A percentile compares a stretch with the other conserved stretches of the same genome.
Conservation (phyloP, 306 rosid genomes). For the Acacia melanoxylon region DNA sequence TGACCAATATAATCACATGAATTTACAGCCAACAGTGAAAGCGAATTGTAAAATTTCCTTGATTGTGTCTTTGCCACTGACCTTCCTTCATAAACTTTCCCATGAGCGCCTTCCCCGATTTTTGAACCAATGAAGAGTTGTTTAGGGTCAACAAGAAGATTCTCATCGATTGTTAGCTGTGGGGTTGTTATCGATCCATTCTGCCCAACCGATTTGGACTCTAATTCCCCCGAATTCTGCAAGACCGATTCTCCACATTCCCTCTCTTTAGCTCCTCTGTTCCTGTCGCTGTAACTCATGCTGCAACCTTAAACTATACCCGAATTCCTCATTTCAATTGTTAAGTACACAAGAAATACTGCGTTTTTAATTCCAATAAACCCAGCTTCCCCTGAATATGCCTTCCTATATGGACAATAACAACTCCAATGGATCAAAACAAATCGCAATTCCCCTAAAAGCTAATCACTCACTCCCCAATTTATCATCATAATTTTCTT, state of each 20-base stretch:
- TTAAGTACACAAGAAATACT: conserved; percentile 22
- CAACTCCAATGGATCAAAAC: conserved; percentile 27
- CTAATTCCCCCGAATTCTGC: conserved; percentile 38
- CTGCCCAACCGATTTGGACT: conserved; percentile 36
- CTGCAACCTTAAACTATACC: conserved; percentile 63
- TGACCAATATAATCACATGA: background rate
- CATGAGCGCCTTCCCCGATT: conserved; percentile 98
- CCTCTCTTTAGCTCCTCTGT: conserved; percentile 47
- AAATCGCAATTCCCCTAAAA: conserved; percentile 31
- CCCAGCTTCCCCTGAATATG: conserved; percentile 31
- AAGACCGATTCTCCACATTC: conserved; percentile 31
- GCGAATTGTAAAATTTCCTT: conserved; percentile 11
- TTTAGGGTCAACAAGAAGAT: conserved; percentile 86
- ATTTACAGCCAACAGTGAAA: conserved; percentile 1
- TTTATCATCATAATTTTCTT: conserved; percentile 31
- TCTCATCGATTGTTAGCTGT: conserved; percentile 73
- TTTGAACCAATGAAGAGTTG: conserved; percentile 78
- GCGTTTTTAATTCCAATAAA: conserved; percentile 30
- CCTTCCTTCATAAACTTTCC: conserved; percentile 98
- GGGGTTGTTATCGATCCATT: conserved; percentile 55
- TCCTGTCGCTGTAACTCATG: conserved; percentile 68
- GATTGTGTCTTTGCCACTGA: conserved; percentile 44
- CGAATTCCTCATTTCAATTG: conserved; percentile 48
- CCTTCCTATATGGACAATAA: conserved; percentile 31
- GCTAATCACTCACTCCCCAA: conserved; percentile 28